Conservation (phyloP, 2,329 filamentous ascomycete genomes). For the Hymenoscyphus salicellus region DNA sequence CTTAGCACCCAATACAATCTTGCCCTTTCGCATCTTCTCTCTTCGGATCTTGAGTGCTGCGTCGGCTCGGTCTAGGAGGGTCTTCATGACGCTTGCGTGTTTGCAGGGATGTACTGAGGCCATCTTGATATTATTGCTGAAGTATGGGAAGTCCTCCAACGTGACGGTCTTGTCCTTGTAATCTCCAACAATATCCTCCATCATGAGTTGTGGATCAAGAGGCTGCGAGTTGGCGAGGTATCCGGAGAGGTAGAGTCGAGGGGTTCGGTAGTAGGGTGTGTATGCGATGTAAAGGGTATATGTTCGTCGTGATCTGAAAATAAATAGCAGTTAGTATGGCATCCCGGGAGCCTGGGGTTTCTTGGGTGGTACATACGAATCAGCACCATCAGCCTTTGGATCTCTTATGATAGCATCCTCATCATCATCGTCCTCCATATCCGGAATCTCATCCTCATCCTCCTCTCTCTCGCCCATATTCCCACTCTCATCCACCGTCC, state of each 20-base stretch:
- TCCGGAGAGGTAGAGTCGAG: constrained; percentile 89
- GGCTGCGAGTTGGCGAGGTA: constrained; percentile 78
- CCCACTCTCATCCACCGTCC: constrained; percentile 84
- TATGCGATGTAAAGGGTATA: constrained; percentile 99
- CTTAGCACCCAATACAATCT: constrained; percentile 44
- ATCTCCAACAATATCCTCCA: constrained; percentile 94
- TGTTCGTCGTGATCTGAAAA: constrained; percentile 71
- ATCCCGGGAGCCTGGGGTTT: not conserved
- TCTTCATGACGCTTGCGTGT: constrained; percentile 97
- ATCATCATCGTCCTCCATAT: constrained; percentile 97
- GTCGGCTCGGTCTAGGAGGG: constrained; percentile 89
- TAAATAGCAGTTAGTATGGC: constrained; percentile 14
- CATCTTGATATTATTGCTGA: constrained; percentile 89
- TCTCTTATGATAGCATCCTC: constrained; percentile 95
- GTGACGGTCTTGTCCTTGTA: constrained; percentile 99
- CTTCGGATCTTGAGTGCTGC: constrained; percentile 84
- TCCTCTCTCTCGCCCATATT: constrained; percentile 74
- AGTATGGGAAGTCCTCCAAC: constrained; percentile 94
- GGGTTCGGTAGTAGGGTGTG: constrained; percentile 92
- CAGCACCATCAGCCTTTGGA: constrained; percentile 39
- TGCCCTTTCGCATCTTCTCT: constrained; percentile 69
- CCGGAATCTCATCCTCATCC: constrained; percentile 81
- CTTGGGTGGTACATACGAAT: constrained; percentile 29
- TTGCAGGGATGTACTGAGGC: constrained; percentile 96
- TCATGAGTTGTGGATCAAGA: constrained; percentile 80